Percentiles rank a stretch among this genome's conserved stretches.
phyloP scores from a whole-genome alignment of 192 early-diverging fungal species.

The Chytriomyces sp. region DNA sequence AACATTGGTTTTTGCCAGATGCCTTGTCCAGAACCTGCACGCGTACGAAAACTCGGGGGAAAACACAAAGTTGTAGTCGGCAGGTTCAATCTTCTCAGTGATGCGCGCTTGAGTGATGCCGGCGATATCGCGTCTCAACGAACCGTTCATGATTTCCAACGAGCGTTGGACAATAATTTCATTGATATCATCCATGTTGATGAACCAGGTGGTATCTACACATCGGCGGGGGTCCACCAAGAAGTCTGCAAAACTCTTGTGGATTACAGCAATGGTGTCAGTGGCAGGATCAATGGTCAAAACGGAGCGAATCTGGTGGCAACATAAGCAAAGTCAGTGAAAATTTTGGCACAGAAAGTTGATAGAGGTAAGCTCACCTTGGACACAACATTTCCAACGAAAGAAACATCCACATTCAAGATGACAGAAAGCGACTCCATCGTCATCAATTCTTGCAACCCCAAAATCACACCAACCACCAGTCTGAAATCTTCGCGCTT shows the following conservation, averaged over 20 bases:
- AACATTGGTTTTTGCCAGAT: too few relatives aligned
- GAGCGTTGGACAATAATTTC: not conserved
- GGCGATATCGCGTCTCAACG: not conserved
- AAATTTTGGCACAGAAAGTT: too few relatives aligned
- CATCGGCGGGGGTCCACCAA: constrained; percentile 8
- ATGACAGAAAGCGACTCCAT: not conserved
- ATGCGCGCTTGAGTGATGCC: not conserved
- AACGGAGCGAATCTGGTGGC: constrained; percentile 3
- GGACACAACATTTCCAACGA: not conserved
- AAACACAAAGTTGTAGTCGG: not conserved
- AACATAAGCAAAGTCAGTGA: too few relatives aligned
- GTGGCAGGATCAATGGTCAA: constrained; percentile 8
- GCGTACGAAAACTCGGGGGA: not conserved
- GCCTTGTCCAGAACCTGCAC: not conserved
- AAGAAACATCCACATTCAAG: not conserved
- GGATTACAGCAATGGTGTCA: constrained; percentile 9
- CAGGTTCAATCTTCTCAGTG: not conserved
- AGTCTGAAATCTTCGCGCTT: not conserved
- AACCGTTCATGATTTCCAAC: not conserved
- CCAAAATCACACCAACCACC: constrained; percentile 8
- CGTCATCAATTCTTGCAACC: constrained; percentile 3
- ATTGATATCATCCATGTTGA: not conserved
- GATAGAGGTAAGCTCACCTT: too few relatives aligned
- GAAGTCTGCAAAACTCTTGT: constrained; percentile 30
- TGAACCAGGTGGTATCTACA: not conserved